Evolutionary conservation across 495 filamentous ascomycete species (phyloP), one percentile per base, ranked within the genome.

Genomic region (Aspergillus heteromorphus): DNA sequence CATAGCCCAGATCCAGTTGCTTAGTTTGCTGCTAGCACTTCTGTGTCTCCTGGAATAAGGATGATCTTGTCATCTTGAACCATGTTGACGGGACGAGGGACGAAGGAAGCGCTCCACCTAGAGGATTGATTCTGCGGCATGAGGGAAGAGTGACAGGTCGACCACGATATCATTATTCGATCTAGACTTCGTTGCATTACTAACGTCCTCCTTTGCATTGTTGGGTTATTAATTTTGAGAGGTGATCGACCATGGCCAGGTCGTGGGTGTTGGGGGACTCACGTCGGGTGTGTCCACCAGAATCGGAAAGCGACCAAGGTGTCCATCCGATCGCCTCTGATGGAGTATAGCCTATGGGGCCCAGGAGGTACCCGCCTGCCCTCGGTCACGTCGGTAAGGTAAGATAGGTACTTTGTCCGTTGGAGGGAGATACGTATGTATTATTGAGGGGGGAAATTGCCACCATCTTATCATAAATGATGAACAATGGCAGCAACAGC

Each of bases 391-490:
- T 27, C 23, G 23, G 3, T 7, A 27, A 27, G 23, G 23, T 27
- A 27, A n/a, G n/a, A n/a, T n/a, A n/a, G n/a, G n/a, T n/a, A n/a
- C n/a, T n/a, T n/a, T n/a, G n/a, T n/a, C n/a, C n/a, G n/a, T n/a
- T n/a, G n/a, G n/a, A n/a, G n/a, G n/a, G n/a, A n/a, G n/a, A n/a
- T n/a, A n/a, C n/a, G 23, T 27, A 27, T 7, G 23, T 3, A 27
- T 7, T 23, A 34, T 19, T 20, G 43, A 23, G 41, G 51, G 40
- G 31, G 25, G 20, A 19, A 45, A 48, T 63, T 49, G 60, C 51
- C 57, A 60, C 61, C 54, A 63, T 63, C 61, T 63, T 60, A 63
- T 63, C 61, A 59, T 45, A 41, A n/a, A 52, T 16, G 49, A 29
- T 45, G 47, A n/a, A 52, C 19, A 53, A 29, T 27, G 54, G 27